Conservation (phyloP, 176 grass and related monocot species). For the Olyra latifolia region DNA sequence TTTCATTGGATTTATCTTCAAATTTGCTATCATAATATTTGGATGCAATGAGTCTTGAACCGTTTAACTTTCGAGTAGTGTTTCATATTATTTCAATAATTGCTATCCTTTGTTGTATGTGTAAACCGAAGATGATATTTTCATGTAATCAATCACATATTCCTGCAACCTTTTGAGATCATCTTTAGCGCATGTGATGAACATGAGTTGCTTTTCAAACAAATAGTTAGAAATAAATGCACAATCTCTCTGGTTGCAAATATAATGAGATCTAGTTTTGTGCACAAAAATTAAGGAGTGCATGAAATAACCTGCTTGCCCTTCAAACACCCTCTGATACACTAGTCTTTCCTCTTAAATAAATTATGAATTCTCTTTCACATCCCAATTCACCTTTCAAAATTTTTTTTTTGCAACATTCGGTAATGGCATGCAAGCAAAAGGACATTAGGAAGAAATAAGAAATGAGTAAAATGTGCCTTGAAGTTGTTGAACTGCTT, state of each 20-base stretch:
- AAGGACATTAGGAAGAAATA: not conserved
- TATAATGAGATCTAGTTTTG: not conserved
- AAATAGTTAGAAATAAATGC: not conserved
- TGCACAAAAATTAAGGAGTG: not conserved
- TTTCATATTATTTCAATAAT: not conserved
- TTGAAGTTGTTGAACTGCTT: not conserved
- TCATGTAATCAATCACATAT: not conserved
- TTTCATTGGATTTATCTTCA: not conserved
- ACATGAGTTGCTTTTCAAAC: not conserved
- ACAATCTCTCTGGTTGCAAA: not conserved
- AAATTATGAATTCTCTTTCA: not conserved
- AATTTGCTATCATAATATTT: not conserved
- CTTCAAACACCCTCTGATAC: not conserved
- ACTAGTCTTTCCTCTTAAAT: not conserved
- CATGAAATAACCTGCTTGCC: not conserved
- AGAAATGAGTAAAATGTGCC: not conserved
- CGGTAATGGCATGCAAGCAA: not conserved
- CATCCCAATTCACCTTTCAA: not conserved
- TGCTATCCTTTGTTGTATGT: not conserved
- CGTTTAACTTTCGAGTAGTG: not conserved
- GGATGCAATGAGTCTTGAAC: not conserved
- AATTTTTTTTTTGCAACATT: not conserved
- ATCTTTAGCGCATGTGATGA: constrained; percentile 4
- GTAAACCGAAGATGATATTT: not conserved
- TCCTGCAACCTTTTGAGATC: not conserved